phyloP scores from a whole-genome alignment of 495 filamentous ascomycete genomes.

The Tuber aestivum region DNA sequence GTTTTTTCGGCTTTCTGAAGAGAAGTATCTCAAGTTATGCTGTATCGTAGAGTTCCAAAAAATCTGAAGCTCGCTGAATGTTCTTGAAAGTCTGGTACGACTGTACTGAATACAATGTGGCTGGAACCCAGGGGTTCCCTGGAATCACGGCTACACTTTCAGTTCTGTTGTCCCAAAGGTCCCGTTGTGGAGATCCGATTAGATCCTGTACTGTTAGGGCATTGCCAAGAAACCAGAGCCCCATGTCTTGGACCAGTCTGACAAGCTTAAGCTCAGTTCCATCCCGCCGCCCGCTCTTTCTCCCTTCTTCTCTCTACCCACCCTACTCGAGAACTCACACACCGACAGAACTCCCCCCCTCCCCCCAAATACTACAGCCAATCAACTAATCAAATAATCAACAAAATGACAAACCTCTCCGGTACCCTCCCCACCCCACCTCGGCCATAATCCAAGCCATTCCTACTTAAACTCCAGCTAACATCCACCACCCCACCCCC shows the following conservation, averaged over 20 bases:
- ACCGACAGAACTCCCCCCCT: background rate
- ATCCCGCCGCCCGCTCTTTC: background rate
- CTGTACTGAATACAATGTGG: too few relatives aligned
- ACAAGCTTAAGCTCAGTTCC: background rate
- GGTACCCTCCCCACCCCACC: slow-evolving; percentile 6
- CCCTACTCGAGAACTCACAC: background rate
- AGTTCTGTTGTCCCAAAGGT: background rate
- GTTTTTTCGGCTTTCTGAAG: background rate
- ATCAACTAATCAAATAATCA: background rate
- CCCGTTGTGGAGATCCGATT: background rate
- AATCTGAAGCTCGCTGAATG: background rate
- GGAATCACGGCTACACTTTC: background rate
- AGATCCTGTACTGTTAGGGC: slow-evolving; percentile 6
- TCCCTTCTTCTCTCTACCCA: background rate
- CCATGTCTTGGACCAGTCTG: background rate
- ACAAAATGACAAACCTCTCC: slow-evolving; percentile 23
- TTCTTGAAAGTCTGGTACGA: too few relatives aligned
- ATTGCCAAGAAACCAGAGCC: slow-evolving; percentile 7
- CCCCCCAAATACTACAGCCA: background rate
- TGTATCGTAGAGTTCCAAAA: background rate
- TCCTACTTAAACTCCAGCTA: background rate
- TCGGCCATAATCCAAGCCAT: background rate
- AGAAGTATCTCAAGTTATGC: background rate
- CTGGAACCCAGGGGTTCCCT: too few relatives aligned
- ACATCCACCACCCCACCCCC: background rate